These are phyloP conservation scores for Daedaleopsis nitida DNA, from an alignment of 768 basidiomycete species.

Conservation along the genomic window DNA sequence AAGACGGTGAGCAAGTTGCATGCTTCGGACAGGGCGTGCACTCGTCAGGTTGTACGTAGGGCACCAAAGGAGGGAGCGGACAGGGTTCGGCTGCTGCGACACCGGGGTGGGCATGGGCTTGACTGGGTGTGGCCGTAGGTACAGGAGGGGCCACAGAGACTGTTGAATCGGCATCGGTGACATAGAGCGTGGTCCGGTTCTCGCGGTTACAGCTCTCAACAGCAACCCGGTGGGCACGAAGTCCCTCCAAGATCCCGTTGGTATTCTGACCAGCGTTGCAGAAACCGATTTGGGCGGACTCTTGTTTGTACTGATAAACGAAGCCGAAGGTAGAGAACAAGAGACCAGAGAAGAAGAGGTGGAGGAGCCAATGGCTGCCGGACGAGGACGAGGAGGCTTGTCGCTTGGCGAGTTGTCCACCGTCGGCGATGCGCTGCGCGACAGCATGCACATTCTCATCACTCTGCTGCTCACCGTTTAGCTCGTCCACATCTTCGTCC, in stretches of 20 bases:
- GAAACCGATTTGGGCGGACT: constrained; percentile 75
- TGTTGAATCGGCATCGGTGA: constrained; percentile 20
- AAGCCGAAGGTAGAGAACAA: constrained; percentile 20
- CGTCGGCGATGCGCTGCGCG: constrained; percentile 42
- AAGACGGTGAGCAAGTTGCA: constrained; percentile 63
- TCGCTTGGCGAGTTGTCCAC: constrained; percentile 27
- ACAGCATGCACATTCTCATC: constrained; percentile 36
- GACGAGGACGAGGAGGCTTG: not conserved
- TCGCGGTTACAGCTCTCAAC: constrained; percentile 58
- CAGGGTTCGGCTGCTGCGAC: constrained; percentile 41
- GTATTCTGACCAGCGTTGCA: constrained; percentile 67
- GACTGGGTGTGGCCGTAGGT: constrained; percentile 10
- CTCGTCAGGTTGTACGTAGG: constrained; percentile 56
- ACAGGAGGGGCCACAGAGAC: constrained; percentile 14
- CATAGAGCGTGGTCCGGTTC: constrained; percentile 51
- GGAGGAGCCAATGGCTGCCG: constrained; percentile 34
- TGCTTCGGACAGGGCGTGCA: constrained; percentile 69
- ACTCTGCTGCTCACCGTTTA: constrained; percentile 9
- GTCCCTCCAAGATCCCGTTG: constrained; percentile 54
- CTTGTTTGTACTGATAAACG: constrained; percentile 57
- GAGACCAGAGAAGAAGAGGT: constrained; percentile 44
- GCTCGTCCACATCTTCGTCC: constrained; percentile 21
- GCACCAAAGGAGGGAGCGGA: constrained; percentile 55
- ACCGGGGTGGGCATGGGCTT: constrained; percentile 19
- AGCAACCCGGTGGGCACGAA: constrained; percentile 47